phyloP scores from a whole-genome alignment of 768 basidiomycete genomes.

The Leccinellum rugosiceps region DNA sequence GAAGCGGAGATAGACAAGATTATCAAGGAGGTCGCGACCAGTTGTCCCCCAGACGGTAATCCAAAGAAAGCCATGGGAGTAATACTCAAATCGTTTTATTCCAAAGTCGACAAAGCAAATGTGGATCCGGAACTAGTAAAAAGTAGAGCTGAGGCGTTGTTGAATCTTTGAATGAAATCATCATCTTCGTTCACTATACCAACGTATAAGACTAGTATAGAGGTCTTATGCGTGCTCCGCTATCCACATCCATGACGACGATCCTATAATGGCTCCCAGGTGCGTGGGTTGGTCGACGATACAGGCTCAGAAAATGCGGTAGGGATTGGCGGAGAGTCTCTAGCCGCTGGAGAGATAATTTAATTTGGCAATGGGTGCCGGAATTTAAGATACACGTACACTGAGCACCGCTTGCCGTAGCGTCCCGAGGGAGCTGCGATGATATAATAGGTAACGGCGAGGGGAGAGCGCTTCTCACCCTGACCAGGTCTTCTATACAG shows the following conservation, averaged over 20 bases:
- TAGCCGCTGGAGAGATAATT: background rate
- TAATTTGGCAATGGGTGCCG: background rate
- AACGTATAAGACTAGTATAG: background rate
- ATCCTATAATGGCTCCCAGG: conserved; percentile 2
- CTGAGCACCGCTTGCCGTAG: conserved; percentile 8
- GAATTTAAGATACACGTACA: conserved; percentile 10
- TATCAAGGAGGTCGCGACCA: conserved; percentile 42
- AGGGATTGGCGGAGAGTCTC: background rate
- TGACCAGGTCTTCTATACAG: conserved; percentile 76
- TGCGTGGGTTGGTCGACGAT: background rate
- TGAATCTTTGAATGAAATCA: conserved; percentile 17
- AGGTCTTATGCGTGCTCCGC: background rate
- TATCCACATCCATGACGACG: background rate
- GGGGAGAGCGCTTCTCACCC: conserved; percentile 71
- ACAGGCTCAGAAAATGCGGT: background rate
- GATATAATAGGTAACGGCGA: conserved; percentile 20
- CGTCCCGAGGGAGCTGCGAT: conserved; percentile 7
- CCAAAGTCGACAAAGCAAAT: conserved; percentile 52
- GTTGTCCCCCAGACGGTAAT: conserved; percentile 16
- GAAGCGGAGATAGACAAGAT: conserved; percentile 50
- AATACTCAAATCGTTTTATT: conserved; percentile 64
- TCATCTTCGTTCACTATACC: background rate
- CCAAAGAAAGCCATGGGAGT: conserved; percentile 37
- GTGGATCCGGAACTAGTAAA: conserved; percentile 61
- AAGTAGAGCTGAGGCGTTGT: conserved; percentile 42